Evolutionary conservation across 2,329 filamentous ascomycete genomes (phyloP).

Genomic region (Talaromyces sp.): DNA sequence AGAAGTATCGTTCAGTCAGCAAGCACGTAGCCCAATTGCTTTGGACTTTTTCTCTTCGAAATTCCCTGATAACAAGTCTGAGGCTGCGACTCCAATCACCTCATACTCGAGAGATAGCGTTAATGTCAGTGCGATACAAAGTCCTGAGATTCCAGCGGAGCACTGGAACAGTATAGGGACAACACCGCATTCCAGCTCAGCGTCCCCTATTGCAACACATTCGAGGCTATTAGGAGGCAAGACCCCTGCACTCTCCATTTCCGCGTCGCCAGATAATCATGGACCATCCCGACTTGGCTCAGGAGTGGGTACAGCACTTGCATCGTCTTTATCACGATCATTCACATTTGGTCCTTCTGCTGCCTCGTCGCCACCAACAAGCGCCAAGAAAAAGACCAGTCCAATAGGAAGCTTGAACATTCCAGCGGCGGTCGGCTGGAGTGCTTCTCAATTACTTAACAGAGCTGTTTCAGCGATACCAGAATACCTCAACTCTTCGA

Average conservation of each 20-base stretch:
- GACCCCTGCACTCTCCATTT: conserved; percentile 41
- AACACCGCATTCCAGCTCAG: conserved; percentile 53
- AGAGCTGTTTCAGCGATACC: conserved; percentile 28
- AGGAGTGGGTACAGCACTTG: conserved; percentile 41
- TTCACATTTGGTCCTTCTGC: conserved; percentile 45
- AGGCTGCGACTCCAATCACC: conserved; percentile 36
- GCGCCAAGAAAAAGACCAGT: conserved; percentile 37
- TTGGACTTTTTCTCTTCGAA: conserved; percentile 47
- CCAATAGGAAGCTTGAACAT: conserved; percentile 36
- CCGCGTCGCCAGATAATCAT: conserved; percentile 42
- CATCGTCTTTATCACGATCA: conserved; percentile 45
- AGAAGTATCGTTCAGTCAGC: conserved; percentile 33
- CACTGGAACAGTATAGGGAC: conserved; percentile 50
- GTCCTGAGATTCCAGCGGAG: conserved; percentile 51
- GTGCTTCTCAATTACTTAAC: conserved; percentile 23
- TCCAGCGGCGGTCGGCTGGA: conserved; percentile 30
- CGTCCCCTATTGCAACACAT: conserved; percentile 48
- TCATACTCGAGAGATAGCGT: conserved; percentile 32
- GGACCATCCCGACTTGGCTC: conserved; percentile 38
- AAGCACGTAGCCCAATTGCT: conserved; percentile 46
- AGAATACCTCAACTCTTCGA: conserved; percentile 31
- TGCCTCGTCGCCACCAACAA: conserved; percentile 39
- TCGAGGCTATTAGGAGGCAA: conserved; percentile 42
- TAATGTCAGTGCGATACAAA: conserved; percentile 34
- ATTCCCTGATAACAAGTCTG: conserved; percentile 41